Conservation (phyloP, 2,329 filamentous ascomycete species). For the Fusarium newnesense region DNA sequence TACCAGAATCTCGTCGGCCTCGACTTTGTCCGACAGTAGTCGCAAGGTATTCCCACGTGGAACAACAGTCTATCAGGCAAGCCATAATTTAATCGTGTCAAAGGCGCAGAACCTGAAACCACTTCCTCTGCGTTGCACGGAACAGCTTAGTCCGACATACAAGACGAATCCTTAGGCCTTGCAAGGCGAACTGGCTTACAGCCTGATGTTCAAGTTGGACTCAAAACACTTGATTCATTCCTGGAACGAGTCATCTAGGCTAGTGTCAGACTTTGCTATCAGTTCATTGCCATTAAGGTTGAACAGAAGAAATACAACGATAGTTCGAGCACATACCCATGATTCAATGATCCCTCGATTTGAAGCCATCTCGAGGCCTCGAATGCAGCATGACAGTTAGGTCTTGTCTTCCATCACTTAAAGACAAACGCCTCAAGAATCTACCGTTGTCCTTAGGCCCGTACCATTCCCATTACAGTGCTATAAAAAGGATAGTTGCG, state of each 20-base stretch:
- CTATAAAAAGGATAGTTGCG: neutral
- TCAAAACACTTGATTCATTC: neutral
- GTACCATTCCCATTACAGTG: neutral
- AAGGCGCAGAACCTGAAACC: neutral
- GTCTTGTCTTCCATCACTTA: neutral
- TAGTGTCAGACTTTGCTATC: neutral
- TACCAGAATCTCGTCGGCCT: neutral
- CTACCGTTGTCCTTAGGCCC: neutral
- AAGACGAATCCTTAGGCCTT: neutral
- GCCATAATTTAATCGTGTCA: neutral
- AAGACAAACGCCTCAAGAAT: neutral
- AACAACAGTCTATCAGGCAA: neutral
- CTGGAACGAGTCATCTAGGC: neutral
- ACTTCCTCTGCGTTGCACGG: neutral
- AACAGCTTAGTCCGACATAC: neutral
- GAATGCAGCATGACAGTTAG: neutral
- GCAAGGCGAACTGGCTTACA: neutral
- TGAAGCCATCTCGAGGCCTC: neutral
- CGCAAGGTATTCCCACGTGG: neutral
- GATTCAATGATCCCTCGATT: neutral
- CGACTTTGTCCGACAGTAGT: neutral
- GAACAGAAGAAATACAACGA: neutral
- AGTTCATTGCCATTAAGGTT: neutral
- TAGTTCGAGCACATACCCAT: neutral
- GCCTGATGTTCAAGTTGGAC: neutral